A percentile compares a stretch with the other conserved stretches of the same genome.
phyloP scores from a whole-genome alignment of 352 stramenopile species.

The Pythium rishiriense region DNA sequence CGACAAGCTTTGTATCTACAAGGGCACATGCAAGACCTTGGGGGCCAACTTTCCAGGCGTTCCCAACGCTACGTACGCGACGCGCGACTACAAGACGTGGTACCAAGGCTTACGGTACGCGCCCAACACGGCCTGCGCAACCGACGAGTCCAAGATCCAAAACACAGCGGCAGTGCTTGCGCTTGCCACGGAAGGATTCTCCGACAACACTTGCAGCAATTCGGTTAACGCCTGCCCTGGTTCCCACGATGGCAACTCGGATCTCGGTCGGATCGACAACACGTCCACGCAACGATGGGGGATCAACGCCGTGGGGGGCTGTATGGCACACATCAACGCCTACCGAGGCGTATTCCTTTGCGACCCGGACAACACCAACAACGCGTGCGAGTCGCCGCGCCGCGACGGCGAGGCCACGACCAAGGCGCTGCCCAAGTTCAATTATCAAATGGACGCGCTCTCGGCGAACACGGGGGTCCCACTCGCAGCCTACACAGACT shows the following conservation, averaged over 20 bases:
- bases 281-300: constrained; percentile 38
- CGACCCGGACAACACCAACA: constrained; percentile 42
- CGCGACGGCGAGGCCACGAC: background rate
- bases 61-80: constrained; percentile 38
- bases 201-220: constrained; percentile 43
- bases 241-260: constrained; percentile 44
- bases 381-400: background rate
- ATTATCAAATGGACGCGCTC: constrained; percentile 67
- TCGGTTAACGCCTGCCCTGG: constrained; percentile 46
- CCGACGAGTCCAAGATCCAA: constrained; percentile 29
- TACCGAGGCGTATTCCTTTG: constrained; percentile 58
- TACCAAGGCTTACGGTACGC: constrained; percentile 64
- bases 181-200: constrained; percentile 37
- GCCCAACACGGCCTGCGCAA: constrained; percentile 40
- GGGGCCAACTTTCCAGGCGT: constrained; percentile 57
- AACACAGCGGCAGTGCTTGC: constrained; percentile 35
- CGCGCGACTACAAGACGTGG: constrained; percentile 41
- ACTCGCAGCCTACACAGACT: constrained; percentile 46
- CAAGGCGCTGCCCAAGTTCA: constrained; percentile 18
- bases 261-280: constrained; percentile 41
- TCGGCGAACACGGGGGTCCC: constrained; percentile 59
- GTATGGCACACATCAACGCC: constrained; percentile 53
- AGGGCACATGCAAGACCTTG: constrained; percentile 33
- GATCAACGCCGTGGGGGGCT: constrained; percentile 59
- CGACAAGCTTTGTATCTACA: constrained; percentile 44